Evolutionary conservation across 441 rosid species (phyloP).

Genomic region (Brassica hybrid): DNA sequence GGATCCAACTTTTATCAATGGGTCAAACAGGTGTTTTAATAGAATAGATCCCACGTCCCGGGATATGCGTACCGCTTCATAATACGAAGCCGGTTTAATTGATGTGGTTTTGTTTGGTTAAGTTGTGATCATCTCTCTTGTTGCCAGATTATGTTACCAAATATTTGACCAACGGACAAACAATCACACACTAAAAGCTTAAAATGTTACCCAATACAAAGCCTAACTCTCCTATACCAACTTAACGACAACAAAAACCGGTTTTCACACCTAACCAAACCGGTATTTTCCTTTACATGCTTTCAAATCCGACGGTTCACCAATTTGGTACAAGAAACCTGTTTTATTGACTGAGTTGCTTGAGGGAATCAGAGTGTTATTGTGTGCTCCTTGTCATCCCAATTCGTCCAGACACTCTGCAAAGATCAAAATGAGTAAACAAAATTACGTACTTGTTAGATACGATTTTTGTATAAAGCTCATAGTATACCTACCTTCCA

Average conservation of each 20-base stretch:
- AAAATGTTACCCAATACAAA: not conserved
- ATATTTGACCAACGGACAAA: not conserved
- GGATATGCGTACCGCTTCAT: too few species aligned
- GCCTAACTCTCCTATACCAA: not conserved
- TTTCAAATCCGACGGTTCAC: not conserved
- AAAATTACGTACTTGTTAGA: too few species aligned
- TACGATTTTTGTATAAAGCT: conserved; percentile 9
- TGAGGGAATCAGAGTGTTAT: conserved; percentile 17
- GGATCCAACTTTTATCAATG: too few species aligned
- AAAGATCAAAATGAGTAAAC: not conserved
- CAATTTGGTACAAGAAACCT: not conserved
- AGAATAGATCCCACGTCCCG: too few species aligned
- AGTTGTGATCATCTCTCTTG: too few species aligned
- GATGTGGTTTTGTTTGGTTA: too few species aligned
- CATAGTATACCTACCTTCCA: conserved; percentile 39
- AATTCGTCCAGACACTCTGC: conserved; percentile 54
- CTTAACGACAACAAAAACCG: not conserved
- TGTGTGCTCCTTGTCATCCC: conserved; percentile 90
- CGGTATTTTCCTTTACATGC: not conserved
- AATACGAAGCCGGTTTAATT: too few species aligned
- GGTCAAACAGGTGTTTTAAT: too few species aligned
- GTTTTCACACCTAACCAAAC: conserved; percentile 4
- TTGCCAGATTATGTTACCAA: too few species aligned
- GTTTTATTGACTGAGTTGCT: not conserved
- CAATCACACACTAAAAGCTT: not conserved